Evolutionary conservation across 2,329 filamentous ascomycete species (phyloP).

Genomic region (Stagonosporopsis chrysanthemi): DNA sequence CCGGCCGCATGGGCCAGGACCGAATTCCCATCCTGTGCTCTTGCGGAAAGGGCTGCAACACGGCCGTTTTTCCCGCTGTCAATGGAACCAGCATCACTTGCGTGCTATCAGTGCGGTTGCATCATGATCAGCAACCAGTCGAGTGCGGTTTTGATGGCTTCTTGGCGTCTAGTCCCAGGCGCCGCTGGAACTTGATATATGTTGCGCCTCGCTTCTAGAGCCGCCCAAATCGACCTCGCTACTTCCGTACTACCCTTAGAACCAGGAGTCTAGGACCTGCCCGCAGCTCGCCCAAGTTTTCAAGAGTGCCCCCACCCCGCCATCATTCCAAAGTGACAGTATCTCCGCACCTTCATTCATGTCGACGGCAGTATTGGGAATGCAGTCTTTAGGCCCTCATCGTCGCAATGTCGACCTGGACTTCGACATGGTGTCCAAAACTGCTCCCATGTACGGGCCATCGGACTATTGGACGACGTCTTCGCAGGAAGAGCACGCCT

Average conservation of each 20-base stretch:
- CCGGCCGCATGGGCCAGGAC: background rate
- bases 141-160: background rate
- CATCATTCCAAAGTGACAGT: background rate
- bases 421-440: constrained; percentile 1
- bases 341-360: constrained; percentile 1
- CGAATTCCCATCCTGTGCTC: background rate
- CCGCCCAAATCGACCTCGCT: background rate
- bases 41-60: constrained; percentile 4
- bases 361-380: constrained; percentile 10
- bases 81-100: background rate
- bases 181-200: background rate
- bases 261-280: background rate
- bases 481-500: background rate
- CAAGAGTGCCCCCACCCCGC: background rate
- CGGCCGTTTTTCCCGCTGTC: background rate
- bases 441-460: background rate
- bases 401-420: background rate
- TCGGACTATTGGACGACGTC: constrained; percentile 3
- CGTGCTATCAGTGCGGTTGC: constrained; percentile 7
- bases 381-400: background rate
- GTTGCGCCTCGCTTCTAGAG: background rate
- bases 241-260: background rate
- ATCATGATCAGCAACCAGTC: constrained; percentile 13
- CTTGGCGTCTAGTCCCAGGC: background rate
- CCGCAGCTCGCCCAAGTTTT: background rate